Conservation (phyloP, 176 grass and related monocot species). For the maize (Zea mays) region Zm-B73-REFERENCE-NAM-5.0 NC_050105.1:63079501-63080000, state of each 20-base stretch:
- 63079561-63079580: background rate
- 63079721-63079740: background rate
- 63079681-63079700: background rate
- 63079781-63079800: conserved; percentile 20
- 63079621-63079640: conserved; percentile 3
- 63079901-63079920: conserved; percentile 25
- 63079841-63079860: background rate
- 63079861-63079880: background rate
- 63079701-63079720: conserved; percentile 2
- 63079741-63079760: background rate
- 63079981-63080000: background rate
- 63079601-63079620: background rate
- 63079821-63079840: conserved; percentile 13
- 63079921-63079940: conserved; percentile 25
- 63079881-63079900: conserved; percentile 21
- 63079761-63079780: conserved; percentile 13
- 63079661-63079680: conserved; percentile 16
- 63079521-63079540: conserved; percentile 6
- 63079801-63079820: conserved; percentile 1
- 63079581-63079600: background rate
- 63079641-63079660: background rate
- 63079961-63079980: background rate
- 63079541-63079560: background rate
- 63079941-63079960: background rate
- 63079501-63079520: conserved; percentile 19